Evolutionary conservation across 2,329 filamentous ascomycete genomes (phyloP).

Genomic region (Sporothrix dimorphospora): DNA sequence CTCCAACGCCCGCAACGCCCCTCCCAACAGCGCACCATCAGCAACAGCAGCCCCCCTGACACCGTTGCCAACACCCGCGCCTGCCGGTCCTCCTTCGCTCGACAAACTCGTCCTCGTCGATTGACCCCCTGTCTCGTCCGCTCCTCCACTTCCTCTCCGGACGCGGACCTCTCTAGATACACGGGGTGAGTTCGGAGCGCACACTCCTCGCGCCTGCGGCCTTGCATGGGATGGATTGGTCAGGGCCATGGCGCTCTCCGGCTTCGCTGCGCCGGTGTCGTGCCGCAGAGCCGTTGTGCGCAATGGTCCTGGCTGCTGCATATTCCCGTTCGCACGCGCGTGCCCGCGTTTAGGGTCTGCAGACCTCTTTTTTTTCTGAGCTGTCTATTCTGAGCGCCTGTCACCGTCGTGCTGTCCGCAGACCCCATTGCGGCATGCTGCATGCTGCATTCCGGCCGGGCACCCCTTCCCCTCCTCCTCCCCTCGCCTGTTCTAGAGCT

Average conservation of each 20-base stretch:
- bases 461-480: background rate
- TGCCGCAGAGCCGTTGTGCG: constrained; percentile 2
- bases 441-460: constrained; percentile 5
- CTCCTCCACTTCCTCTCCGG: background rate
- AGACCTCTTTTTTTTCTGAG: background rate
- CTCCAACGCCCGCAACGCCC: background rate
- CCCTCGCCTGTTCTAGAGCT: background rate
- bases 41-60: background rate
- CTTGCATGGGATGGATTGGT: background rate
- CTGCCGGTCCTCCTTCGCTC: background rate
- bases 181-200: constrained; percentile 3
- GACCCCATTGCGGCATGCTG: constrained; percentile 10
- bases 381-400: background rate
- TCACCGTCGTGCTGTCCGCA: background rate
- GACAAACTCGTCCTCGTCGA: background rate
- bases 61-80: too few relatives aligned
- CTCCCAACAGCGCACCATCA: background rate
- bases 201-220: background rate
- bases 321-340: background rate
- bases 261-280: constrained; percentile 1
- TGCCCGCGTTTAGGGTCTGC: background rate
- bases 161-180: background rate
- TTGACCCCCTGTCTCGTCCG: background rate
- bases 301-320: background rate
- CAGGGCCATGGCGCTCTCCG: constrained; percentile 11